Percentiles rank a stretch among this genome's conserved stretches.
Conservation (phyloP, 495 filamentous ascomycete species). For the Xylaria curta region DNA sequence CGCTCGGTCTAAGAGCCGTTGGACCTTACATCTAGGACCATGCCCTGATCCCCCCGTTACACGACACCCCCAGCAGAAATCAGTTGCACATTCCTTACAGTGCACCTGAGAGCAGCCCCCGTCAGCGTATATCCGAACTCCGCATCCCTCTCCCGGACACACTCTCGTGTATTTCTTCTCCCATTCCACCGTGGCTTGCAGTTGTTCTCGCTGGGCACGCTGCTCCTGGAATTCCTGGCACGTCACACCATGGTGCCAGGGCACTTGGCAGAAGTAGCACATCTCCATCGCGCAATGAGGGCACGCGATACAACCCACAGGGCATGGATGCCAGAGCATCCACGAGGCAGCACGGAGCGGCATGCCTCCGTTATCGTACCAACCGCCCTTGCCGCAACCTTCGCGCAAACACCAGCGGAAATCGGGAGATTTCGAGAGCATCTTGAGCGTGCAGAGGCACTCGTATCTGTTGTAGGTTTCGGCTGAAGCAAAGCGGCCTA, state of each 20-base stretch:
- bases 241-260: neutral
- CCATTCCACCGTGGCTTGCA: neutral
- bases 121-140: neutral
- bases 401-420: neutral
- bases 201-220: neutral
- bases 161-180: neutral
- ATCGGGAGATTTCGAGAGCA: neutral
- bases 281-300: neutral
- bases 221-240: neutral
- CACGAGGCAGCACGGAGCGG: neutral
- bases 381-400: neutral
- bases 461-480: neutral
- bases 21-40: neutral
- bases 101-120: neutral
- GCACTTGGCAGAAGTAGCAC: neutral
- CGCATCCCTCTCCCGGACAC: neutral
- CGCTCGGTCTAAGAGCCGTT: too few relatives aligned
- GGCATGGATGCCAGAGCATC: neutral
- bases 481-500: neutral
- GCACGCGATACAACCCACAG: neutral
- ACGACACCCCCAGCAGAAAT: neutral
- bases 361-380: too few relatives aligned
- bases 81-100: neutral
- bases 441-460: neutral
- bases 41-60: fast-evolving